phyloP scores from a whole-genome alignment of 495 filamentous ascomycete species.

The Hypoxylon fragiforme region DNA sequence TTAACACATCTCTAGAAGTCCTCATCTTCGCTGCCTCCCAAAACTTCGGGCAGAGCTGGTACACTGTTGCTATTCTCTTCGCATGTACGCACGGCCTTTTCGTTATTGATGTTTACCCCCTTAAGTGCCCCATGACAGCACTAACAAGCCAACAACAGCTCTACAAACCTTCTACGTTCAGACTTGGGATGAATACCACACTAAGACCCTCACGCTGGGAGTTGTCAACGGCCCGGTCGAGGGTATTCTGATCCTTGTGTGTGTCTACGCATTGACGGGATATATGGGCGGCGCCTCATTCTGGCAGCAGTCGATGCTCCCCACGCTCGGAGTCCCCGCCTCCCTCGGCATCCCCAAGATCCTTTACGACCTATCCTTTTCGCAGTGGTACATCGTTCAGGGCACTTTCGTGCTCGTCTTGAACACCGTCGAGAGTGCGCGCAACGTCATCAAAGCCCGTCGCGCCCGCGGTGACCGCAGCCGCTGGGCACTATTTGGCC shows the following conservation, averaged over 20 bases:
- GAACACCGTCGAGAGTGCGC: constrained; percentile 74
- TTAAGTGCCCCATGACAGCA: neutral
- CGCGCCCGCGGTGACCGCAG: constrained; percentile 70
- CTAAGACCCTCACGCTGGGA: constrained; percentile 89
- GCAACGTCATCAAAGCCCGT: constrained; percentile 81
- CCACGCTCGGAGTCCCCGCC: constrained; percentile 68
- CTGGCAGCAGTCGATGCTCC: constrained; percentile 84
- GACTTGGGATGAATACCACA: constrained; percentile 99
- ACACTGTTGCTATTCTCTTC: constrained; percentile 81
- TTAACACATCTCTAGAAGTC: constrained; percentile 92
- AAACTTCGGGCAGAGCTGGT: constrained; percentile 93
- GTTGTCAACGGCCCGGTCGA: constrained; percentile 94
- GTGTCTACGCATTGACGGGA: constrained; percentile 84
- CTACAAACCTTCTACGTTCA: constrained; percentile 94
- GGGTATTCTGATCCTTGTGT: constrained; percentile 81
- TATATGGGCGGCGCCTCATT: constrained; percentile 84
- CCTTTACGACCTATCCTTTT: constrained; percentile 79
- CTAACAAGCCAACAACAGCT: constrained; percentile 49
- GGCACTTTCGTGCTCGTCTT: constrained; percentile 79
- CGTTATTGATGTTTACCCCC: too few species aligned
- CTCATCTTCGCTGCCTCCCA: constrained; percentile 87
- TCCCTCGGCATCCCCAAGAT: constrained; percentile 65
- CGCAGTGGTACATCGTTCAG: constrained; percentile 92
- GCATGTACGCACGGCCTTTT: constrained; percentile 60
- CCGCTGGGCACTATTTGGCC: constrained; percentile 73